These are phyloP conservation scores for Termitomyces sp. DNA, from an alignment of 768 basidiomycete genomes.

Conservation along the genomic window DNA sequence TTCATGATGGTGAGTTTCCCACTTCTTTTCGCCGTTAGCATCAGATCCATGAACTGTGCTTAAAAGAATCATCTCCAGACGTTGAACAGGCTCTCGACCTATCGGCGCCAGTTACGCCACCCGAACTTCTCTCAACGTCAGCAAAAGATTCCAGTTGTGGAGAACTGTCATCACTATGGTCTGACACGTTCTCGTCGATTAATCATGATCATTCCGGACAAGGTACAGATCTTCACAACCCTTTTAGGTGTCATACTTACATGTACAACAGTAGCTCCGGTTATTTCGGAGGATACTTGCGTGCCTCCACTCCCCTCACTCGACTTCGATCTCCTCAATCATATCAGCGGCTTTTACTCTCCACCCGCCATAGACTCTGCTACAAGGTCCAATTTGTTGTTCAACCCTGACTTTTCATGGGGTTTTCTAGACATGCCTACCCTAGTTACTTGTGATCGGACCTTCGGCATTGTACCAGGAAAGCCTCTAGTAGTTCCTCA, in stretches of 20 bases:
- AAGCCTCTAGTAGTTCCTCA: background rate
- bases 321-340: background rate
- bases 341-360: background rate
- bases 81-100: background rate
- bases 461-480: background rate
- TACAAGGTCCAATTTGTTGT: background rate
- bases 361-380: background rate
- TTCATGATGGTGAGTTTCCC: background rate
- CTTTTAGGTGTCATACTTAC: background rate
- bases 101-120: background rate
- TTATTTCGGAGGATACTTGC: background rate
- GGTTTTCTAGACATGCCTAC: background rate
- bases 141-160: background rate
- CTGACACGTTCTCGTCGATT: background rate
- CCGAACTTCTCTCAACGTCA: background rate
- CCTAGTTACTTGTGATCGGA: background rate
- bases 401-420: background rate
- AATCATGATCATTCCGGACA: background rate
- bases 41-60: background rate
- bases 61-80: background rate
- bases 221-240: background rate
- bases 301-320: background rate
- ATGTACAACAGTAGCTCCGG: background rate
- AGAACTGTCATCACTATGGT: background rate
- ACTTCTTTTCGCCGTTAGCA: background rate